Evolutionary conservation across 2,329 filamentous ascomycete genomes (phyloP).

Genomic region (Alternaria sp.): DNA sequence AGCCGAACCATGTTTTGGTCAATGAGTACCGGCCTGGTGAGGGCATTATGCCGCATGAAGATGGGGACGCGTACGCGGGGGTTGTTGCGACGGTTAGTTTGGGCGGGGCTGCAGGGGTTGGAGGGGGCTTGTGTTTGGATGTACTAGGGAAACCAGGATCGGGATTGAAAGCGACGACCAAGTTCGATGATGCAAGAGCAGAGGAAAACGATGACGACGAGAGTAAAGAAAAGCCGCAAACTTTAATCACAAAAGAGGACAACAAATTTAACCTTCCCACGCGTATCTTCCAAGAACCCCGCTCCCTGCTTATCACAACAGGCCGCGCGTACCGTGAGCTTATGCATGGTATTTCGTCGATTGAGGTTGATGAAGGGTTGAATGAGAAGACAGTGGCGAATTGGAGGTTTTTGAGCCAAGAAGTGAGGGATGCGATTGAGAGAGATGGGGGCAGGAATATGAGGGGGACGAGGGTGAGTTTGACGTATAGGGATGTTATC

Average conservation of each 20-base stretch:
- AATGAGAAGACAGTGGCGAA: conserved; percentile 68
- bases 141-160: conserved; percentile 61
- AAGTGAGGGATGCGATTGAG: conserved; percentile 44
- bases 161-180: conserved; percentile 55
- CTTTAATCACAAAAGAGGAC: background rate
- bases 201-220: background rate
- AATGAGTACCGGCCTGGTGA: conserved; percentile 90
- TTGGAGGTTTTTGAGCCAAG: conserved; percentile 70
- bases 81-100: conserved; percentile 92
- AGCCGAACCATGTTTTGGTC: conserved; percentile 89
- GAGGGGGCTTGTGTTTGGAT: conserved; percentile 67
- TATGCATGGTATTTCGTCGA: conserved; percentile 76
- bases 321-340: conserved; percentile 72
- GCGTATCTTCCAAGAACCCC: conserved; percentile 81
- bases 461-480: conserved; percentile 70
- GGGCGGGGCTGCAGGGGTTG: conserved; percentile 65
- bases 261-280: conserved; percentile 36
- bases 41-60: conserved; percentile 98
- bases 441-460: conserved; percentile 62
- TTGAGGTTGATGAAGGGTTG: conserved; percentile 71
- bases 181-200: background rate
- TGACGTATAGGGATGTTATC: conserved; percentile 88
- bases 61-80: conserved; percentile 85
- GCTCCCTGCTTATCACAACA: conserved; percentile 79
- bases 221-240: background rate